These are phyloP conservation scores for Hypoxylon sp. DNA, from an alignment of 2,329 filamentous ascomycete genomes.

Conservation along the genomic window DNA sequence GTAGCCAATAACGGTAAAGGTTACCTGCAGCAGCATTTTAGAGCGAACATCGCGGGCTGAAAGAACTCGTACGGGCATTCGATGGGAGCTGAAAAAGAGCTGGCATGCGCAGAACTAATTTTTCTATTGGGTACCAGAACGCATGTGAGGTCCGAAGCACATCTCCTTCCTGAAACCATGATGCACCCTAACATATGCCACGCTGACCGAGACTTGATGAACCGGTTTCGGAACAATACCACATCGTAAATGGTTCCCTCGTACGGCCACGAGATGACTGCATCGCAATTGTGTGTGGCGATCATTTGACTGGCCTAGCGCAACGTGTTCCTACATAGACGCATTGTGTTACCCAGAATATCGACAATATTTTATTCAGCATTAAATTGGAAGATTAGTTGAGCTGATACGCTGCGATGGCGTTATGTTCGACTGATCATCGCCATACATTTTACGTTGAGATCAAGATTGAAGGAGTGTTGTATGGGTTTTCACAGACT, in stretches of 20 bases:
- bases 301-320: conserved; percentile 18
- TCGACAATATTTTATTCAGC: not conserved
- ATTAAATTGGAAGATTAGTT: conserved; percentile 6
- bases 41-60: conserved; percentile 48
- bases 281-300: conserved; percentile 15
- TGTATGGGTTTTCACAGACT: not conserved
- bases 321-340: not conserved
- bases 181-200: conserved; percentile 28
- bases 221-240: conserved; percentile 12
- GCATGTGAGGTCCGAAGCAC: conserved; percentile 25
- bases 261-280: conserved; percentile 13
- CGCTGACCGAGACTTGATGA: conserved; percentile 13
- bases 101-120: conserved; percentile 49
- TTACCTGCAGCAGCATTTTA: conserved; percentile 47
- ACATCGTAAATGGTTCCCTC: conserved; percentile 11
- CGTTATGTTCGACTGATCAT: conserved; percentile 3
- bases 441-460: not conserved
- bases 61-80: conserved; percentile 44
- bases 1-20: conserved; percentile 49
- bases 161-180: conserved; percentile 26
- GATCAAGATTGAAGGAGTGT: not conserved
- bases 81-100: conserved; percentile 50
- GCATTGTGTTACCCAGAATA: conserved; percentile 13
- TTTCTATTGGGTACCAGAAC: conserved; percentile 46
- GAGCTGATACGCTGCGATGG: not conserved